These are phyloP conservation scores for Xerocomellus amylosporus DNA, from an alignment of 768 basidiomycete genomes.

Conservation along the genomic window DNA sequence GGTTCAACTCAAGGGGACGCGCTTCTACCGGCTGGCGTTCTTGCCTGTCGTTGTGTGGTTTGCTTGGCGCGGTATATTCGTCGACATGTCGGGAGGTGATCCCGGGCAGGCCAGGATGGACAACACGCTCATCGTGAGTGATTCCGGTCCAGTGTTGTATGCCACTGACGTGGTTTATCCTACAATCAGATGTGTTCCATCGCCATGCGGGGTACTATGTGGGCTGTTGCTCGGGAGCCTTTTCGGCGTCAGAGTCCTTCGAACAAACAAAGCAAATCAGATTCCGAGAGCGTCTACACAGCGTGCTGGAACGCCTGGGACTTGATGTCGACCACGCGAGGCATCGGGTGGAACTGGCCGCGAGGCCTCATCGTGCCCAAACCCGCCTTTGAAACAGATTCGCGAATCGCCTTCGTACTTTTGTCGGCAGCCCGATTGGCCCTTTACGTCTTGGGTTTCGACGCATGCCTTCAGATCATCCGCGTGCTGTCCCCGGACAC, in stretches of 20 bases:
- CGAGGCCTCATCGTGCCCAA: constrained; percentile 15
- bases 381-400: constrained; percentile 5
- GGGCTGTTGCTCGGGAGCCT: constrained; percentile 15
- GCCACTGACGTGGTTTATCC: neutral
- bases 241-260: constrained; percentile 7
- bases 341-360: constrained; percentile 30
- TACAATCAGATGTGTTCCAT: constrained; percentile 13
- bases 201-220: constrained; percentile 10
- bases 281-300: neutral
- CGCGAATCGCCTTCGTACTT: constrained; percentile 12
- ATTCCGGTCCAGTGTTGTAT: neutral
- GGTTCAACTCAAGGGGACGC: constrained; percentile 44
- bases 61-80: constrained; percentile 38
- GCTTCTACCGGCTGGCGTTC: constrained; percentile 43
- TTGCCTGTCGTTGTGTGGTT: constrained; percentile 46
- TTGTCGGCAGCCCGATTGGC: neutral
- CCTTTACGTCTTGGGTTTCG: constrained; percentile 10
- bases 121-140: constrained; percentile 16
- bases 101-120: constrained; percentile 9
- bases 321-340: constrained; percentile 20
- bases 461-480: constrained; percentile 7
- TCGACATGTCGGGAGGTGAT: constrained; percentile 23
- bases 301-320: constrained; percentile 28
- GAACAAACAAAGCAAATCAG: neutral
- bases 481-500: constrained; percentile 38